phyloP scores from a whole-genome alignment of 495 filamentous ascomycete genomes.

The Lentithecium fluviatile region DNA sequence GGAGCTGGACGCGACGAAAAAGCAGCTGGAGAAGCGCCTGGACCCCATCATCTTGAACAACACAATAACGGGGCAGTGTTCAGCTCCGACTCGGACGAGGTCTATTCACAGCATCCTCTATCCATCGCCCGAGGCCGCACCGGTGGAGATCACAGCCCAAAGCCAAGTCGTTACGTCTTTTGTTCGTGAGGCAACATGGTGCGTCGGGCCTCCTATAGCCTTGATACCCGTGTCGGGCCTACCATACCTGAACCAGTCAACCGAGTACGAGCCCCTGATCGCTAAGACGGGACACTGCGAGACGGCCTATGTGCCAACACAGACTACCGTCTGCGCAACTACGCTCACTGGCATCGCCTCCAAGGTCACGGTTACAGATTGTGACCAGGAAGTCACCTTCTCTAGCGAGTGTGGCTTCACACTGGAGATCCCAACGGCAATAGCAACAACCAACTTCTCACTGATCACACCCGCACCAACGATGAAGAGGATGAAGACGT shows the following conservation, averaged over 20 bases:
- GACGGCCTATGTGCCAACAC: slow-evolving; percentile 13
- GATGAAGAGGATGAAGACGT: slow-evolving; percentile 38
- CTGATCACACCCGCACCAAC: slow-evolving; percentile 37
- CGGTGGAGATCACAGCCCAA: slow-evolving; percentile 39
- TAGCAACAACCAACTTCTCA: slow-evolving; percentile 8
- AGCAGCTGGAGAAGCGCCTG: not conserved
- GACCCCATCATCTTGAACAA: not conserved
- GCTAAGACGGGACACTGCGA: slow-evolving; percentile 22
- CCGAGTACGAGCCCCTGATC: slow-evolving; percentile 2
- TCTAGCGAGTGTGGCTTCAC: slow-evolving; percentile 40
- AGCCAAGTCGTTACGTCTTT: slow-evolving; percentile 41
- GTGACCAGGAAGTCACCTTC: slow-evolving; percentile 42
- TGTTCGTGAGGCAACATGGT: slow-evolving; percentile 39
- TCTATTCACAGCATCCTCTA: slow-evolving; percentile 34
- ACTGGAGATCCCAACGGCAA: slow-evolving; percentile 33
- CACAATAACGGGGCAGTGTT: slow-evolving; percentile 16
- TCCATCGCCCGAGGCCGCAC: slow-evolving; percentile 39
- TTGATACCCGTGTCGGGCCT: slow-evolving; percentile 9
- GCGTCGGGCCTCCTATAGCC: slow-evolving; percentile 37
- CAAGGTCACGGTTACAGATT: slow-evolving; percentile 36
- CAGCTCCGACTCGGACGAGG: not conserved
- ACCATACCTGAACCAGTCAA: slow-evolving; percentile 19
- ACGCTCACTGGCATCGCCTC: slow-evolving; percentile 37
- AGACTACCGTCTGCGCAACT: slow-evolving; percentile 41
- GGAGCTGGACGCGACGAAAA: not conserved